A percentile compares a stretch with the other conserved stretches of the same genome.
Evolutionary conservation across 2,329 filamentous ascomycete genomes (phyloP).

Genomic region (Fonsecaea monophora): DNA sequence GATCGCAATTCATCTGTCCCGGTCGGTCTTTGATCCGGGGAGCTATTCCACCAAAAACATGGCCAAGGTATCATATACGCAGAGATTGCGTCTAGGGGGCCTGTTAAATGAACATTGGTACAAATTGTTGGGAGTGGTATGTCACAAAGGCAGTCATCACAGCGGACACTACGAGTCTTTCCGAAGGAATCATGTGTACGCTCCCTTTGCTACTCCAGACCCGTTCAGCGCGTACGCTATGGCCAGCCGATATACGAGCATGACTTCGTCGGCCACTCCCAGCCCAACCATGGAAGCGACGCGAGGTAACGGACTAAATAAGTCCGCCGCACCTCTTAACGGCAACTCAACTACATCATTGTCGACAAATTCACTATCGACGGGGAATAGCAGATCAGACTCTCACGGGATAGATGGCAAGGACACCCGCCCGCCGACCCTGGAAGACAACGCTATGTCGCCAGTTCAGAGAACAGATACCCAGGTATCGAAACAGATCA

Average conservation of each 20-base stretch:
- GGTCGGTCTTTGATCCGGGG: conserved; percentile 85
- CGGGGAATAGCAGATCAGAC: conserved; percentile 32
- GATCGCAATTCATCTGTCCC: conserved; percentile 87
- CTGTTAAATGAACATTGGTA: conserved; percentile 80
- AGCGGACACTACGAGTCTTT: conserved; percentile 98
- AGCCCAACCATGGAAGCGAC: conserved; percentile 56
- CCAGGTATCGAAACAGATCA: conserved; percentile 35
- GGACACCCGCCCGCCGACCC: not conserved
- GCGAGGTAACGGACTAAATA: conserved; percentile 42
- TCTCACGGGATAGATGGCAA: conserved; percentile 24
- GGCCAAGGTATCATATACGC: conserved; percentile 91
- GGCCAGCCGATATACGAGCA: conserved; percentile 68
- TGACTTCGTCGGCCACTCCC: conserved; percentile 56
- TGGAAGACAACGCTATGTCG: conserved; percentile 20
- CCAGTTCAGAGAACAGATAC: conserved; percentile 34
- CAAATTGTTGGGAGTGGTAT: conserved; percentile 83
- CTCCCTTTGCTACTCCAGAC: conserved; percentile 82
- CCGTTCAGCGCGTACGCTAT: conserved; percentile 77
- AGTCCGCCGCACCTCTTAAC: conserved; percentile 43
- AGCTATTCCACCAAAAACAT: conserved; percentile 87
- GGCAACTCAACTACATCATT: conserved; percentile 33
- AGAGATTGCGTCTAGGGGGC: conserved; percentile 81
- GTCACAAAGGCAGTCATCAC: conserved; percentile 93
- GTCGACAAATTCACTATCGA: conserved; percentile 35
- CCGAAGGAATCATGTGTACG: conserved; percentile 77